Evolutionary conservation across 2,329 filamentous ascomycete species (phyloP), one percentile per base, ranked within the genome.

Genomic region (Beauveria australis): DNA sequence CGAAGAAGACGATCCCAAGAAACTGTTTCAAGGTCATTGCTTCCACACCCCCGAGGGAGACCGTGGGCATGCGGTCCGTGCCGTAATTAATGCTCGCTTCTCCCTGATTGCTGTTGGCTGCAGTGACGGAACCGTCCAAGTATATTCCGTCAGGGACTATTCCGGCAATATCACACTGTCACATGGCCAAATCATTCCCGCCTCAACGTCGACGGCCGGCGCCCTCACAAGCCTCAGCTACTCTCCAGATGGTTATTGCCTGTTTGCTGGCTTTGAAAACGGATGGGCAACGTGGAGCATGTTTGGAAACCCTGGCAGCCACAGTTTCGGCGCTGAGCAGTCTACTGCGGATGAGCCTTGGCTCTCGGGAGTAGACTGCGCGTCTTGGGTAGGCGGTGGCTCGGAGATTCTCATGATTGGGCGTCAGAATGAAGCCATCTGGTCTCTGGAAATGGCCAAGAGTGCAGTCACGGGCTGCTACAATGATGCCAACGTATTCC

Each of bases 231-330:
- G 86, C 33, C 74, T 99, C 65, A 85, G 77, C 63, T 99, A 96
- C 76, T 97, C 94, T 1, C 92, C 93, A 0, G 94, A 99, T 72
- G 94, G 94, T 19, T 97, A 97, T 72, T 96, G 92, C 71, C 81
- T 99, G 9, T 97, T 99, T 73, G 92, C 89, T 48, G 94, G 93
- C 1, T 97, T 93, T 69, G 88, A 94, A 68, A 86, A 88, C 62
- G 95, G 94, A 0, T 99, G 94, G 94, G 89, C 90, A 5, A 93
- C 87, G 52, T 99, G 93, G 93, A 97, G 93, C 71, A 94, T 97
- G 43, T 99, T 96, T 73, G 94, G 94, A 40, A 97, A 96, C 73
- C 82, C 88, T 2, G 88, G 92, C 16, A 92, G 89, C 60, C 91
- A 86, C 66, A 96, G 91, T 70, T 97, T 97, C 71, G 80, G 82